These are phyloP conservation scores for Scedosporium boydii DNA, from an alignment of 2,329 filamentous ascomycete species.

Conservation along the genomic window DNA sequence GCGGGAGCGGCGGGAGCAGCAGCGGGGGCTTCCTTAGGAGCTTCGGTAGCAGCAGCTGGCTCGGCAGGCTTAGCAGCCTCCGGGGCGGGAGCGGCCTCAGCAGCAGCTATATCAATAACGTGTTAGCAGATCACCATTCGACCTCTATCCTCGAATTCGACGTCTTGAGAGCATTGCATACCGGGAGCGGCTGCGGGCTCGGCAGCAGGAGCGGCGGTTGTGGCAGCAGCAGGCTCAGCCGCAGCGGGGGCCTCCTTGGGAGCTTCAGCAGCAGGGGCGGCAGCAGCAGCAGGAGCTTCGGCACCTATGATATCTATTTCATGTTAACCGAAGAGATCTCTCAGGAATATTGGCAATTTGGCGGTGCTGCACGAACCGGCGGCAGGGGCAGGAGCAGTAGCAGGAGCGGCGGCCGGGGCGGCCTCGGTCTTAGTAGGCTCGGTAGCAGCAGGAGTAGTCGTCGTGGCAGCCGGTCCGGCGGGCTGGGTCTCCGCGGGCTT, in stretches of 20 bases:
- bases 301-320: neutral
- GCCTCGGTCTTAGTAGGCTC: slow-evolving; percentile 7
- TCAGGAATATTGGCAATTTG: neutral
- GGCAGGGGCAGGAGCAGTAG: neutral
- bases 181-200: slow-evolving; percentile 13
- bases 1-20: slow-evolving; percentile 13
- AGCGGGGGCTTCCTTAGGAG: slow-evolving; percentile 18
- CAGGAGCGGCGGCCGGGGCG: neutral
- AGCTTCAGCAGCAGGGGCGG: slow-evolving; percentile 5
- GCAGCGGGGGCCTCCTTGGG: slow-evolving; percentile 9
- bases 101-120: too few relatives aligned
- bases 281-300: neutral
- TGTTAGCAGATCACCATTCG: too few relatives aligned
- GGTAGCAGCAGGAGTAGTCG: slow-evolving; percentile 11
- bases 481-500: neutral
- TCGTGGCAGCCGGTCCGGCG: slow-evolving; percentile 8
- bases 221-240: slow-evolving; percentile 20
- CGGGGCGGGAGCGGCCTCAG: neutral
- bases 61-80: slow-evolving; percentile 8
- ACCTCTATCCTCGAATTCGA: neutral
- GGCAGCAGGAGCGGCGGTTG: slow-evolving; percentile 15
- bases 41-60: slow-evolving; percentile 15
- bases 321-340: neutral
- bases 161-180: neutral
- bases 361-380: neutral